phyloP scores from a whole-genome alignment of 2,329 filamentous ascomycete genomes.

The Emericellopsis atlantica region DNA sequence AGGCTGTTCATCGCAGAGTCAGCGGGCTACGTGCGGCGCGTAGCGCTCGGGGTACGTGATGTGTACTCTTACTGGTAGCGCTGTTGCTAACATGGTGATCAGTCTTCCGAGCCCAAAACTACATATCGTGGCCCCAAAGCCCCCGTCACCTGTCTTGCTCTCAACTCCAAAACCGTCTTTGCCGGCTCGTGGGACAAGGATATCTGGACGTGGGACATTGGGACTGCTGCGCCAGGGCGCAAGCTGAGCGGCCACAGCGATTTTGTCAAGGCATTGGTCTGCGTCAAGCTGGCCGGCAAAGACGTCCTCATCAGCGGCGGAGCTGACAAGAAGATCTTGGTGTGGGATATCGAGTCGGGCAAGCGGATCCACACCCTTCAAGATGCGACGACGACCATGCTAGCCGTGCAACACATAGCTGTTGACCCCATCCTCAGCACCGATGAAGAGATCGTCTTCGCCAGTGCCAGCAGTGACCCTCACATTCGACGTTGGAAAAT shows the following conservation, averaged over 20 bases:
- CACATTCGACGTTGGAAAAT: conserved; percentile 70
- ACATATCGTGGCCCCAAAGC: conserved; percentile 63
- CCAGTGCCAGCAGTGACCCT: conserved; percentile 71
- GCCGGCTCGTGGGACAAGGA: conserved; percentile 92
- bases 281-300: conserved; percentile 44
- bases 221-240: conserved; percentile 37
- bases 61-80: background rate
- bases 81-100: background rate
- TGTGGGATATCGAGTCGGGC: conserved; percentile 66
- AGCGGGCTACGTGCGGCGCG: conserved; percentile 62
- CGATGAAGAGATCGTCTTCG: conserved; percentile 40
- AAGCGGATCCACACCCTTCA: conserved; percentile 63
- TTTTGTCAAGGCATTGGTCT: conserved; percentile 76
- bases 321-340: conserved; percentile 66
- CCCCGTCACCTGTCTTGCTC: conserved; percentile 66
- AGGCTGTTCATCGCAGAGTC: conserved; percentile 76
- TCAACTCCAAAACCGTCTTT: conserved; percentile 56
- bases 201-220: conserved; percentile 72
- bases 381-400: conserved; percentile 56
- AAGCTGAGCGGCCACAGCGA: conserved; percentile 70
- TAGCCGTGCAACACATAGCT: conserved; percentile 68
- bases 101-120: conserved; percentile 17
- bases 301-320: conserved; percentile 61
- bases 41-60: conserved; percentile 57
- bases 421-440: conserved; percentile 55